These are phyloP conservation scores for Musa balbisiana DNA, from an alignment of 202 grass and related monocot genomes.

Conservation along the genomic window DNA sequence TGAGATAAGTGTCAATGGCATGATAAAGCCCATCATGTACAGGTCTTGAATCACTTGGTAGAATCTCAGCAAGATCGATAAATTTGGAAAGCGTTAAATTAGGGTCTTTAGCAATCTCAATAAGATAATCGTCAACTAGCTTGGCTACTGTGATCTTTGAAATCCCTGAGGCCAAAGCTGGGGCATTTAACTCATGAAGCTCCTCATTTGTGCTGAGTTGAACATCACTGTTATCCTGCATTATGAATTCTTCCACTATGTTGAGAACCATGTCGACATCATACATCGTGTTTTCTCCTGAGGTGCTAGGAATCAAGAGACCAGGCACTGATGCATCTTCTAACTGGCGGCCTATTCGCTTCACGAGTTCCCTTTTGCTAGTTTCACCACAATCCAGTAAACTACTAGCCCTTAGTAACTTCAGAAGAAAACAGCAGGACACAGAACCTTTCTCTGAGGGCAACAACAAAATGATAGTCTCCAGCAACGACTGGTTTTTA, in stretches of 20 bases:
- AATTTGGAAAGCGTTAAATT: conserved; percentile 70
- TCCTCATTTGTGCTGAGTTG: conserved; percentile 25
- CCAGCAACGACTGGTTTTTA: conserved; percentile 61
- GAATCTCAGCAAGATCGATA: conserved; percentile 58
- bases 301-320: conserved; percentile 74
- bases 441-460: conserved; percentile 75
- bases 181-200: conserved; percentile 38
- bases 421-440: conserved; percentile 89
- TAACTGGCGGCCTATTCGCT: conserved; percentile 70
- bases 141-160: conserved; percentile 61
- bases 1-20: conserved; percentile 89
- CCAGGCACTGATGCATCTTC: conserved; percentile 74
- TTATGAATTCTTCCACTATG: conserved; percentile 82
- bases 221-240: conserved; percentile 45
- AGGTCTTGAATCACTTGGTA: conserved; percentile 56
- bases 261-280: conserved; percentile 76
- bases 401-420: conserved; percentile 73
- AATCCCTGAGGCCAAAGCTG: conserved; percentile 41
- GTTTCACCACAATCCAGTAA: conserved; percentile 54
- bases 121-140: conserved; percentile 76
- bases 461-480: conserved; percentile 72
- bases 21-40: conserved; percentile 82
- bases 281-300: conserved; percentile 60
- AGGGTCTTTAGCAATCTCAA: conserved; percentile 75
- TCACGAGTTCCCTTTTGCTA: conserved; percentile 77